Evolutionary conservation across 768 basidiomycete species (phyloP).

Genomic region (Sutorius australiensis): DNA sequence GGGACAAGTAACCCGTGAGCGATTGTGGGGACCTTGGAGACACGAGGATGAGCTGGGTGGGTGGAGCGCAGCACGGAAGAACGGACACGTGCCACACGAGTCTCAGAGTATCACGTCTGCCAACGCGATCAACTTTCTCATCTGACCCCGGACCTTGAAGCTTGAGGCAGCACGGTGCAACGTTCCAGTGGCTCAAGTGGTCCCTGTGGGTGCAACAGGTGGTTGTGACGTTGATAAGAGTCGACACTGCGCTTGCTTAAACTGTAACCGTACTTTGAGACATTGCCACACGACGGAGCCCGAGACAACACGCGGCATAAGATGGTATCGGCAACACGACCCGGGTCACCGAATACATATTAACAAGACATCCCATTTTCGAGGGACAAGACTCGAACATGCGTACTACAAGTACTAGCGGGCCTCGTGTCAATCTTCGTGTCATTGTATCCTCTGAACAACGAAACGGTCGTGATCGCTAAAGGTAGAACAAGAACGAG

Average conservation of each 20-base stretch:
- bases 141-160: slow-evolving; percentile 2
- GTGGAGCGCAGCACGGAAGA: slow-evolving; percentile 7
- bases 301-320: slow-evolving; percentile 2
- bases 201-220: background rate
- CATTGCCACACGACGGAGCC: background rate
- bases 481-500: slow-evolving; percentile 29
- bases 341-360: slow-evolving; percentile 10
- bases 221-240: slow-evolving; percentile 2
- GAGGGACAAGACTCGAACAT: slow-evolving; percentile 20
- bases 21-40: slow-evolving; percentile 1
- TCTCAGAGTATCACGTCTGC: background rate
- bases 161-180: background rate
- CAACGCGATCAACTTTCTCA: background rate
- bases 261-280: background rate
- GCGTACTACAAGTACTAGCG: slow-evolving; percentile 19
- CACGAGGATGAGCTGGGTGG: slow-evolving; percentile 16
- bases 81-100: slow-evolving; percentile 19
- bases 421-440: slow-evolving; percentile 17
- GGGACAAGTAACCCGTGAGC: slow-evolving; percentile 10
- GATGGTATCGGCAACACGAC: background rate
- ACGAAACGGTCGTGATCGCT: slow-evolving; percentile 5
- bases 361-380: slow-evolving; percentile 23
- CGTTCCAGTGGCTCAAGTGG: background rate
- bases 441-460: slow-evolving; percentile 17
- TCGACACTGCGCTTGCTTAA: background rate